Conservation (phyloP, 2,329 filamentous ascomycete genomes). For the Thielaviopsis euricoi region DNA sequence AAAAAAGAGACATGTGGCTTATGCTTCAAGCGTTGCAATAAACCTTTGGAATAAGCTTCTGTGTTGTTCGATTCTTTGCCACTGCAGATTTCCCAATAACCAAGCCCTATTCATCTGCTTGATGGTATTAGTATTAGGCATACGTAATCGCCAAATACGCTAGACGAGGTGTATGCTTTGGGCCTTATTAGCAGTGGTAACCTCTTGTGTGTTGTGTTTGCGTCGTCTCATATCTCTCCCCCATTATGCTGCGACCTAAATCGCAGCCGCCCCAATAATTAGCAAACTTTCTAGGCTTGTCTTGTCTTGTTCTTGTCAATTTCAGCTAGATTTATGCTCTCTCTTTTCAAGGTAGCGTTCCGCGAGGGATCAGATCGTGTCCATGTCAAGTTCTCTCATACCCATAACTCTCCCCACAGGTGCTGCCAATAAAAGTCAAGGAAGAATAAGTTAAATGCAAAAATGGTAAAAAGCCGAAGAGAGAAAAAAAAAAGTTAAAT, state of each 20-base stretch:
- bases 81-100: not conserved
- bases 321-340: not conserved
- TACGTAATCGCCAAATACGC: not conserved
- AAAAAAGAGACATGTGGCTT: not conserved
- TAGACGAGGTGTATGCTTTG: not conserved
- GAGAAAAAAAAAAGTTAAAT: not conserved
- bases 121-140: no score
- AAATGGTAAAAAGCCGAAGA: not conserved
- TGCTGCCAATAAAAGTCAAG: not conserved
- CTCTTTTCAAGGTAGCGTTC: not conserved
- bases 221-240: not conserved
- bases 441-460: not conserved
- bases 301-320: not conserved
- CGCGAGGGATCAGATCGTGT: not conserved
- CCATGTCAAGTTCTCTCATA: not conserved
- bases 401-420: not conserved
- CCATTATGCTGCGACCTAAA: not conserved
- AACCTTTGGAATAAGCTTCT: not conserved
- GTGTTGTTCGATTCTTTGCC: not conserved
- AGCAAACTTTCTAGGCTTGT: not conserved
- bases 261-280: not conserved
- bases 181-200: not conserved
- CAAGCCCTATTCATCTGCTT: not conserved
- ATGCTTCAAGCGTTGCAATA: not conserved
- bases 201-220: not conserved